phyloP scores from a whole-genome alignment of 352 stramenopile species.

The Phytophthora ohioensis region DNA sequence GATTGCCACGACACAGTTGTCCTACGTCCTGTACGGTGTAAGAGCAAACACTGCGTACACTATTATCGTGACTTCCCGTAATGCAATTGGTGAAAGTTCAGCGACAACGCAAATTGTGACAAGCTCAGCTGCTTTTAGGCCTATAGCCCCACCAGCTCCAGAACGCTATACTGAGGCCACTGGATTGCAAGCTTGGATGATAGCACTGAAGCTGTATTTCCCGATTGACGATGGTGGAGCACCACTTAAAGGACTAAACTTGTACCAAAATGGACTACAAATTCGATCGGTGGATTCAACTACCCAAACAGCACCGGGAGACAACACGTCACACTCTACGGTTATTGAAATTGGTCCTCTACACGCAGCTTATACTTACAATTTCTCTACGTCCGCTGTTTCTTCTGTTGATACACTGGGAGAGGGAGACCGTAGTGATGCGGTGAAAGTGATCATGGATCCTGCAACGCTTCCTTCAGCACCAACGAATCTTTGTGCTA shows the following conservation, averaged over 20 bases:
- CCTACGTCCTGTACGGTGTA: conserved; percentile 35
- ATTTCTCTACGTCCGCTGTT: conserved; percentile 42
- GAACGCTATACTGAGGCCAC: conserved; percentile 23
- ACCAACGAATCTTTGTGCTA: conserved; percentile 46
- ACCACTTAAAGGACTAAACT: conserved; percentile 35
- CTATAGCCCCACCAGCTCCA: conserved; percentile 37
- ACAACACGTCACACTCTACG: conserved; percentile 16
- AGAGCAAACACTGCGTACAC: conserved; percentile 41
- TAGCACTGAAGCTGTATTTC: conserved; percentile 44
- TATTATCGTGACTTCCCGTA: conserved; percentile 38
- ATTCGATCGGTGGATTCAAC: conserved; percentile 22
- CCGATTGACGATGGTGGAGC: conserved; percentile 54
- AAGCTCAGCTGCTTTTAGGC: conserved; percentile 39
- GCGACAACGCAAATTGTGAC: conserved; percentile 9
- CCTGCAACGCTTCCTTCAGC: conserved; percentile 46
- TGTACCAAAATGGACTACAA: conserved; percentile 58
- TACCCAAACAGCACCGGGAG: conserved; percentile 18
- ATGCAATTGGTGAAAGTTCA: conserved; percentile 36
- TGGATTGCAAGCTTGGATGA: conserved; percentile 36
- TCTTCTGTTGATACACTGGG: conserved; percentile 37
- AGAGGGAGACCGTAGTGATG: conserved; percentile 46
- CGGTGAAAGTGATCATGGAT: conserved; percentile 34
- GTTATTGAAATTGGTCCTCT: conserved; percentile 40
- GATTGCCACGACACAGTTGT: conserved; percentile 6
- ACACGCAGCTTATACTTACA: conserved; percentile 41